Percentiles rank a stretch among this genome's conserved stretches.
Evolutionary conservation across 208 protist genomes (phyloP).

Genomic region (Acanthamoeba sp.): DNA sequence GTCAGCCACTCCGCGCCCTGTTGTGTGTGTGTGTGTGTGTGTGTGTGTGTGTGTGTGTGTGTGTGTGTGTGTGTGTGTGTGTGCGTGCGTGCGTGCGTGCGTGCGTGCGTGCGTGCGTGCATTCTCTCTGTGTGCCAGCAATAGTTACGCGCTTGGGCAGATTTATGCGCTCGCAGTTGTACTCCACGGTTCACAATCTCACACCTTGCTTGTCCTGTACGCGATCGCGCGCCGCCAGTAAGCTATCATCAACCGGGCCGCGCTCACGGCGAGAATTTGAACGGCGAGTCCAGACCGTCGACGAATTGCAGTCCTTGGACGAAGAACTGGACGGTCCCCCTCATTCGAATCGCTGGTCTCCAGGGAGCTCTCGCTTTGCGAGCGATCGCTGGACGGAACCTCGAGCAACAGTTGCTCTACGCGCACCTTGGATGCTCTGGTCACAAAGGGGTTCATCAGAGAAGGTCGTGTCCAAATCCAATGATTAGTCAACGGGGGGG

Average conservation of each 20-base stretch:
- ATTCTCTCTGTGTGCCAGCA: slow-evolving; percentile 62
- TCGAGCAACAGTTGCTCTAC: neutral
- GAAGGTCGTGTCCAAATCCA: slow-evolving; percentile 45
- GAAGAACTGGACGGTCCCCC: neutral
- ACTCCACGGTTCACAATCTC: neutral
- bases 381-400: neutral
- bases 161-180: neutral
- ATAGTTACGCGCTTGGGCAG: slow-evolving; percentile 58
- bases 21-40: too few species aligned
- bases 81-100: too few species aligned
- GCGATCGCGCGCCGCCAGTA: too few species aligned
- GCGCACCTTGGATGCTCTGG: slow-evolving; percentile 2
- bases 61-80: too few species aligned
- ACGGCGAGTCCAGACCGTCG: neutral
- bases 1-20: too few species aligned
- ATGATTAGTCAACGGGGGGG: too few species aligned
- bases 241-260: too few species aligned
- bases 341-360: neutral
- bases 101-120: too few species aligned
- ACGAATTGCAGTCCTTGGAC: neutral
- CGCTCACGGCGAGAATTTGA: neutral
- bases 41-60: too few species aligned
- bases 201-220: neutral
- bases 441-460: neutral
- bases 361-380: neutral